These are phyloP conservation scores for Endocalyx cinctus DNA, from an alignment of 2,329 filamentous ascomycete genomes.

Conservation along the genomic window DNA sequence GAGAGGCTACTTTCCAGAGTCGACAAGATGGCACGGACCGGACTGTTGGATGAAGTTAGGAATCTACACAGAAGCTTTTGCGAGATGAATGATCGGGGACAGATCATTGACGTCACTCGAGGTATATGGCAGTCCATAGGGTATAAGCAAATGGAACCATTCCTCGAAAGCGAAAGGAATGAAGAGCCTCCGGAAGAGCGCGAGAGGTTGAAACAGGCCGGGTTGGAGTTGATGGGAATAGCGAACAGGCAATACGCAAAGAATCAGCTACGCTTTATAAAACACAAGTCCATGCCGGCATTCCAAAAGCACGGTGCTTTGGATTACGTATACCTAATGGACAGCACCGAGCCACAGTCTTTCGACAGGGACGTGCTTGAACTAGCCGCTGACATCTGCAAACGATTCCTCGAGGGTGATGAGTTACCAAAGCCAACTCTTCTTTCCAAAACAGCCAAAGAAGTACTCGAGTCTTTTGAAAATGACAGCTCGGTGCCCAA, in stretches of 20 bases:
- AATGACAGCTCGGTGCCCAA: too few relatives aligned
- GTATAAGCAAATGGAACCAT: slow-evolving; percentile 83
- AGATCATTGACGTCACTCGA: slow-evolving; percentile 62
- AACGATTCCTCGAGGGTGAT: slow-evolving; percentile 56
- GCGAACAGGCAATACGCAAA: slow-evolving; percentile 86
- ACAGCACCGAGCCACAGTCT: slow-evolving; percentile 63
- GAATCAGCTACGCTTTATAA: slow-evolving; percentile 82
- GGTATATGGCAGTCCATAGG: slow-evolving; percentile 98
- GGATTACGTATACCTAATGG: slow-evolving; percentile 68
- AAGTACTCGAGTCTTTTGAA: slow-evolving; percentile 55
- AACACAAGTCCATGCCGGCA: slow-evolving; percentile 71
- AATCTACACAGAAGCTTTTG: slow-evolving; percentile 39
- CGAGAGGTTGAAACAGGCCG: slow-evolving; percentile 50
- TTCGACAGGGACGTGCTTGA: slow-evolving; percentile 63
- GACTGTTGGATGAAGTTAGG: slow-evolving; percentile 45
- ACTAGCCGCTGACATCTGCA: slow-evolving; percentile 59
- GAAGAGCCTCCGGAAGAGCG: slow-evolving; percentile 34
- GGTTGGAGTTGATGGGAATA: slow-evolving; percentile 71
- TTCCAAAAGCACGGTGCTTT: slow-evolving; percentile 52
- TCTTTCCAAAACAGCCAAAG: slow-evolving; percentile 43
- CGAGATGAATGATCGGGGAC: slow-evolving; percentile 36
- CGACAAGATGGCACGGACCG: slow-evolving; percentile 70
- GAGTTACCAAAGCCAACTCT: slow-evolving; percentile 46
- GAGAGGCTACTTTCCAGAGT: slow-evolving; percentile 71
- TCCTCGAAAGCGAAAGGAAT: slow-evolving; percentile 47